These are phyloP conservation scores for Fomes fomentarius DNA, from an alignment of 1,284 basidiomycete species.

Conservation along the genomic window DNA sequence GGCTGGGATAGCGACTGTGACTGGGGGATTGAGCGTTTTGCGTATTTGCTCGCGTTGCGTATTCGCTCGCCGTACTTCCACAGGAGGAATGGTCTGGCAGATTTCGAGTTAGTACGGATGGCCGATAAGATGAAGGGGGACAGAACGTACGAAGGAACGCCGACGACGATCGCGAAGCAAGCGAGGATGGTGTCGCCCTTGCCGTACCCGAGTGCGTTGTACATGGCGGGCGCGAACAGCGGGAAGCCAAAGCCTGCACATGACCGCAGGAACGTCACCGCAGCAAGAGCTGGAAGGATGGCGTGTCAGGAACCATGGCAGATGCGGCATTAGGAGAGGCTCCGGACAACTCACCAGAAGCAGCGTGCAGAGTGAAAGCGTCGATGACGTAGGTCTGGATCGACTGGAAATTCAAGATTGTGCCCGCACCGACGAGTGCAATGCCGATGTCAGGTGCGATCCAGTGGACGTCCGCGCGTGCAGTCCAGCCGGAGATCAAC, in stretches of 20 bases:
- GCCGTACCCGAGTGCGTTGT: constrained; percentile 61
- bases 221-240: constrained; percentile 70
- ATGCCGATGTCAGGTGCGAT: constrained; percentile 70
- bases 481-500: constrained; percentile 69
- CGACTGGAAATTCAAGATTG: constrained; percentile 58
- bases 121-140: neutral
- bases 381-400: constrained; percentile 71
- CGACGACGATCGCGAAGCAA: constrained; percentile 53
- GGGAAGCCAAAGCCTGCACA: constrained; percentile 70
- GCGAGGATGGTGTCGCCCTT: constrained; percentile 68
- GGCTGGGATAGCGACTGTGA: too few relatives aligned
- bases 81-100: constrained; percentile 50
- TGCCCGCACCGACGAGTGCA: constrained; percentile 53
- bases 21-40: neutral
- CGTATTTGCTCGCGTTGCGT: constrained; percentile 36
- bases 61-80: constrained; percentile 56
- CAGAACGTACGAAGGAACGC: constrained; percentile 62
- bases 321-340: neutral
- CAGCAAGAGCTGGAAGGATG: constrained; percentile 52
- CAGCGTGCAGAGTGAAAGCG: constrained; percentile 66
- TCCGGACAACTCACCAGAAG: constrained; percentile 61
- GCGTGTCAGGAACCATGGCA: neutral
- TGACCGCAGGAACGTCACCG: constrained; percentile 58
- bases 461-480: constrained; percentile 60
- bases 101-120: neutral